phyloP scores from a whole-genome alignment of 257 asterid genomes.

The Solanum bulbocastanum region DNA sequence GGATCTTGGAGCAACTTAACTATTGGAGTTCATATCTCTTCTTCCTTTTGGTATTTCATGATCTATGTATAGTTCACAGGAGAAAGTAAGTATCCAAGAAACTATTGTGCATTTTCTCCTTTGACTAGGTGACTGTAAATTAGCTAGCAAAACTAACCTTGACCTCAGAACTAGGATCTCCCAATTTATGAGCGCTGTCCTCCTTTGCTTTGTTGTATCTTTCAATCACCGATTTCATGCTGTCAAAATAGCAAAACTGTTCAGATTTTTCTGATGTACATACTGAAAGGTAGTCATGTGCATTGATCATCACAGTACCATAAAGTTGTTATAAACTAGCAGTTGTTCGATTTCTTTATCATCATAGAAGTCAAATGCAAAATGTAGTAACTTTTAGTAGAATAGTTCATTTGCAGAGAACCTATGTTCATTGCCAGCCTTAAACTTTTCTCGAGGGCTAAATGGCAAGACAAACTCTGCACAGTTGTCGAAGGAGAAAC shows the following conservation, averaged over 20 bases:
- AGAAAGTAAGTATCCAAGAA: background rate
- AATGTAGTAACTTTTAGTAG: background rate
- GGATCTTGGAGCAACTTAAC: background rate
- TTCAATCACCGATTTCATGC: conserved; percentile 60
- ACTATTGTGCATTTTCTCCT: background rate
- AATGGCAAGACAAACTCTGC: background rate
- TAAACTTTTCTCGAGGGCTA: background rate
- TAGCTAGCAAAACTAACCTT: conserved; percentile 28
- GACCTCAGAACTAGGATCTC: conserved; percentile 51
- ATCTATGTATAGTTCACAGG: background rate
- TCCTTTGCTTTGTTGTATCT: conserved; percentile 51
- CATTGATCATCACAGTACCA: background rate
- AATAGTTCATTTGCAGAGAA: background rate
- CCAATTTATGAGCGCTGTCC: conserved; percentile 32
- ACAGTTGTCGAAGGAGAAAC: background rate
- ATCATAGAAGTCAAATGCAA: background rate
- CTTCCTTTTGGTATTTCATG: background rate
- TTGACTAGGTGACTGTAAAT: background rate
- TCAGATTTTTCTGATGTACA: background rate
- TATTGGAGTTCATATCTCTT: background rate
- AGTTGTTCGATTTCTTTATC: background rate
- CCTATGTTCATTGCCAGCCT: background rate
- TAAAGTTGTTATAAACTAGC: background rate
- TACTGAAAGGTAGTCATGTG: background rate
- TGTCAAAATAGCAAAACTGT: conserved; percentile 7